Conservation (phyloP, 129 eudicot species). For the Cynara cardunculus region DNA sequence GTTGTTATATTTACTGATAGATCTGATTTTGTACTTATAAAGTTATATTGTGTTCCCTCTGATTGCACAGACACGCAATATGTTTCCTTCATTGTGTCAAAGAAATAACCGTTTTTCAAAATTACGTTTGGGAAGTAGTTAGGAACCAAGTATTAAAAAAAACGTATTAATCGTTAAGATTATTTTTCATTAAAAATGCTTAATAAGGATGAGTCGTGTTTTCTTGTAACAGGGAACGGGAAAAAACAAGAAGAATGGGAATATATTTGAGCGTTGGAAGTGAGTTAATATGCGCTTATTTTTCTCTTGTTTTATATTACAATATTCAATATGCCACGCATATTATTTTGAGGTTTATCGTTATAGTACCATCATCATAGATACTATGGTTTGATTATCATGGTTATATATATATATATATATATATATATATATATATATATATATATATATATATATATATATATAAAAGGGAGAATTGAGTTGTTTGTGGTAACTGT, state of each 20-base stretch:
- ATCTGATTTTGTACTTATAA: too few relatives aligned
- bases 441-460: too few relatives aligned
- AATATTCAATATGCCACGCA: neutral
- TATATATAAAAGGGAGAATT: too few relatives aligned
- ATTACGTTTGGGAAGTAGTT: neutral
- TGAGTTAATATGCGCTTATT: slow-evolving; percentile 1
- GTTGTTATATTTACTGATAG: too few relatives aligned
- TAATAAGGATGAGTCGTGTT: neutral
- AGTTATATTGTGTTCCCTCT: too few relatives aligned
- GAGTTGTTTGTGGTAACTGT: too few relatives aligned
- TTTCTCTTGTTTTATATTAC: neutral
- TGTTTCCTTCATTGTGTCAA: neutral
- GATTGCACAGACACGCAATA: too few relatives aligned
- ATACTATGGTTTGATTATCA: neutral
- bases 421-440: too few relatives aligned
- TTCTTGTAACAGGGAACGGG: slow-evolving; percentile 67
- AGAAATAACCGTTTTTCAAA: too few relatives aligned
- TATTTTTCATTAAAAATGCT: neutral
- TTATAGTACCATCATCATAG: neutral
- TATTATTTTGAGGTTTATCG: neutral
- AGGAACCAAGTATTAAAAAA: neutral
- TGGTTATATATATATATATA: neutral
- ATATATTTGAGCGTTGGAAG: slow-evolving; percentile 99
- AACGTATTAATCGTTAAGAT: neutral
- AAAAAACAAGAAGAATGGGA: slow-evolving; percentile 93